Evolutionary conservation across 495 filamentous ascomycete species (phyloP).

Genomic region (Penicillium verhagenii): DNA sequence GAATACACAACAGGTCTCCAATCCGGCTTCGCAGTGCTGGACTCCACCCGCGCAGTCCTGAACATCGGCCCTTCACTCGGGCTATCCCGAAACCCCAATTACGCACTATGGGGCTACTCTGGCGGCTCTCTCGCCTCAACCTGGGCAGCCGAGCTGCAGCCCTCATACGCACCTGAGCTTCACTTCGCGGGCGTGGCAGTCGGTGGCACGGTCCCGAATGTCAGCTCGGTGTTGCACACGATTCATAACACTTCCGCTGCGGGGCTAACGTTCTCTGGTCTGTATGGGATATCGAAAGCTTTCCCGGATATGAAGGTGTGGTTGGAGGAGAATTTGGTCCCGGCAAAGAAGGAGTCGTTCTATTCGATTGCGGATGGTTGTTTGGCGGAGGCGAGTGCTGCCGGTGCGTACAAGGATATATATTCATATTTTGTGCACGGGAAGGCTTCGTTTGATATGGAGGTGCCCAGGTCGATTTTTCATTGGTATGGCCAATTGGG

Average conservation of each 20-base stretch:
- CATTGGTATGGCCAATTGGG: constrained; percentile 20
- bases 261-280: constrained; percentile 10
- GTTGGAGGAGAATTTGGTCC: not conserved
- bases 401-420: not conserved
- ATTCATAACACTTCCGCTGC: constrained; percentile 11
- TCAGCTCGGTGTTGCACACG: constrained; percentile 11
- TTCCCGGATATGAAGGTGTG: constrained; percentile 14
- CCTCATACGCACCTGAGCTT: constrained; percentile 50
- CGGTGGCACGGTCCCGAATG: constrained; percentile 36
- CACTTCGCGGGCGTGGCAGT: constrained; percentile 40
- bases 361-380: not conserved
- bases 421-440: not conserved
- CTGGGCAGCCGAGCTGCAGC: constrained; percentile 49
- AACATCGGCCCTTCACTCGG: not conserved
- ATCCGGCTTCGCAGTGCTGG: constrained; percentile 18
- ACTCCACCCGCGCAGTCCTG: constrained; percentile 19
- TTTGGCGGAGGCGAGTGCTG: not conserved
- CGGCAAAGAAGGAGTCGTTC: not conserved
- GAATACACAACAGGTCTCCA: constrained; percentile 15
- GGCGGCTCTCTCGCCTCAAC: constrained; percentile 48
- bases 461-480: not conserved
- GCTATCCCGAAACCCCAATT: not conserved
- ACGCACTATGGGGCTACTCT: constrained; percentile 53
- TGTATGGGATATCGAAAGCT: constrained; percentile 15
- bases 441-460: not conserved